These are phyloP conservation scores for Phytophthora citrophthora DNA, from an alignment of 352 stramenopile species.

Conservation along the genomic window DNA sequence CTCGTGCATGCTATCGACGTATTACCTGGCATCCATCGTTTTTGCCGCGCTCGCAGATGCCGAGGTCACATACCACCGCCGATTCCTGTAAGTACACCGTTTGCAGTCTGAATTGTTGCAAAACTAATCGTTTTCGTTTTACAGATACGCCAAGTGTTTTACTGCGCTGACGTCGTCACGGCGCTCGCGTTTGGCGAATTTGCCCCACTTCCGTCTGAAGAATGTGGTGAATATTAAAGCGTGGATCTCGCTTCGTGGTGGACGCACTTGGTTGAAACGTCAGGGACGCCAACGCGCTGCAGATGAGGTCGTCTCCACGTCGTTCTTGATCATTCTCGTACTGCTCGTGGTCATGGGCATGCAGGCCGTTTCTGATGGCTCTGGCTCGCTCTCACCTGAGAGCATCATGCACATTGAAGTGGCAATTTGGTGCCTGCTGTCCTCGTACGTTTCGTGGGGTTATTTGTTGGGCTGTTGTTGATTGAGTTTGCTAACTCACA, in stretches of 20 bases:
- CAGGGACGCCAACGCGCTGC: conserved; percentile 85
- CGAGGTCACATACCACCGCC: conserved; percentile 86
- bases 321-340: conserved; percentile 88
- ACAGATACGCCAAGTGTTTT: conserved; percentile 90
- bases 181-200: conserved; percentile 78
- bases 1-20: conserved; percentile 79
- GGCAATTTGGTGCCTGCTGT: conserved; percentile 87
- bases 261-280: conserved; percentile 89
- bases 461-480: conserved; percentile 4
- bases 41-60: conserved; percentile 82
- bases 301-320: conserved; percentile 90
- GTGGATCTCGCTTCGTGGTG: conserved; percentile 88
- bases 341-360: conserved; percentile 88
- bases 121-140: neutral
- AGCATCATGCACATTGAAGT: conserved; percentile 87
- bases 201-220: conserved; percentile 91
- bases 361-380: conserved; percentile 76
- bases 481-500: conserved; percentile 11
- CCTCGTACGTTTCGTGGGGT: conserved; percentile 47
- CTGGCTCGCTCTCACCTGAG: conserved; percentile 52
- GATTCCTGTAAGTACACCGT: conserved; percentile 62
- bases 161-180: conserved; percentile 87
- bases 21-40: conserved; percentile 75
- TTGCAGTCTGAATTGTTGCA: neutral
- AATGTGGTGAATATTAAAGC: conserved; percentile 93